Percentiles rank a stretch among this genome's conserved stretches.
These are phyloP conservation scores for Platanthera guangdongensis DNA, from an alignment of 106 monocot genomes.

Conservation along the genomic window DNA sequence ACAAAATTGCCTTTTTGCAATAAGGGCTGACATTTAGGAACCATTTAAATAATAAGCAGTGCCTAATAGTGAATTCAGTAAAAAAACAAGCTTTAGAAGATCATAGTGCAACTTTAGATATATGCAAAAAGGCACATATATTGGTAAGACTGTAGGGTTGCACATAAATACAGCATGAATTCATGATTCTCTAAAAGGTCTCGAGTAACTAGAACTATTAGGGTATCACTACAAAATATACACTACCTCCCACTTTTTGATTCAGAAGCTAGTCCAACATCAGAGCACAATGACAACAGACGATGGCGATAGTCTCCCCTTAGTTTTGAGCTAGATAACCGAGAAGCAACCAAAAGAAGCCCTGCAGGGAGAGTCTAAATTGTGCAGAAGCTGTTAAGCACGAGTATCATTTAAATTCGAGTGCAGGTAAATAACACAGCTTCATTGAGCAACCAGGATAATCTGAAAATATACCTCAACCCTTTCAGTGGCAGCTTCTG, in stretches of 20 bases:
- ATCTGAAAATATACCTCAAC: conserved; percentile 58
- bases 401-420: not conserved
- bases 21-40: not conserved
- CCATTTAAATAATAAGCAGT: not conserved
- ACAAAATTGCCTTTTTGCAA: not conserved
- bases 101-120: not conserved
- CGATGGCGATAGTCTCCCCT: conserved; percentile 85
- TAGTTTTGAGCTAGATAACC: conserved; percentile 60
- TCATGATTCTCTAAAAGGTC: not conserved
- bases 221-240: not conserved
- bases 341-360: conserved; percentile 81
- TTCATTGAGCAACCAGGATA: conserved; percentile 3
- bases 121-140: not conserved
- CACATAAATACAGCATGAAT: not conserved
- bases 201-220: not conserved
- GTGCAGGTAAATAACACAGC: not conserved
- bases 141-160: not conserved
- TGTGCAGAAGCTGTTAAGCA: conserved; percentile 25
- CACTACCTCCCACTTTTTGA: conserved; percentile 81
- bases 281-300: conserved; percentile 89
- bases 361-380: conserved; percentile 95
- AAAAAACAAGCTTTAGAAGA: not conserved
- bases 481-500: conserved; percentile 79
- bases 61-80: not conserved
- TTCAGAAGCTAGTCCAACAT: conserved; percentile 96